Conservation (phyloP, 495 filamentous ascomycete species). For the Aspergillus heteromorphus region DNA sequence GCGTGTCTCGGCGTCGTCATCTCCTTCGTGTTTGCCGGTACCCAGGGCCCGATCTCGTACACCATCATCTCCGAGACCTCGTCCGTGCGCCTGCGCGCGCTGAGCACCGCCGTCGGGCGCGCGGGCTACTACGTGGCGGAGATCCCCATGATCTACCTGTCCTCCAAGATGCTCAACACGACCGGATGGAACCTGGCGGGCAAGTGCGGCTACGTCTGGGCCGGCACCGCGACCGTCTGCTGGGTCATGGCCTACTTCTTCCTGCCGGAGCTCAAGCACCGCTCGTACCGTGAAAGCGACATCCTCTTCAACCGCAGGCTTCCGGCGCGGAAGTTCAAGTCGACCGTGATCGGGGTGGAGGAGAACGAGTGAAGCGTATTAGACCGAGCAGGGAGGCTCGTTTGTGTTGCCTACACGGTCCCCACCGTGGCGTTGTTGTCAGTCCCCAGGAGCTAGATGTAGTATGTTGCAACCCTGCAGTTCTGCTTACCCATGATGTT, state of each 20-base stretch:
- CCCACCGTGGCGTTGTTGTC: too few relatives aligned
- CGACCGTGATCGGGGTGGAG: constrained; percentile 44
- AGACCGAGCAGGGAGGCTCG: too few relatives aligned
- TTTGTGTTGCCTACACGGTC: too few relatives aligned
- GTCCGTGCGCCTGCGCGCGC: constrained; percentile 64
- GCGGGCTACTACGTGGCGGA: constrained; percentile 64
- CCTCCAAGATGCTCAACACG: constrained; percentile 56
- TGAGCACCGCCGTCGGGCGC: constrained; percentile 64
- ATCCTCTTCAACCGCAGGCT: constrained; percentile 35
- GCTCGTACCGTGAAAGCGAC: constrained; percentile 39
- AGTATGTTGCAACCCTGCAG: too few relatives aligned
- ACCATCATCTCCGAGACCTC: constrained; percentile 69
- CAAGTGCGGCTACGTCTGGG: constrained; percentile 78
- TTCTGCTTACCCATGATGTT: too few relatives aligned
- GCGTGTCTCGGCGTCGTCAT: constrained; percentile 52
- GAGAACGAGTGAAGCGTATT: constrained; percentile 49
- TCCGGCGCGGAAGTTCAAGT: constrained; percentile 31
- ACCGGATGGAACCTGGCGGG: constrained; percentile 66
- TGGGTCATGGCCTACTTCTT: constrained; percentile 66
- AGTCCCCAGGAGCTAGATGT: too few relatives aligned
- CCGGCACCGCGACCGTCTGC: constrained; percentile 61
- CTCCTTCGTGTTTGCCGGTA: constrained; percentile 55
- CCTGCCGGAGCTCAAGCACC: constrained; percentile 34
- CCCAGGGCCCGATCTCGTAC: constrained; percentile 71
- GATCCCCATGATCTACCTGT: constrained; percentile 59